phyloP scores from a whole-genome alignment of 1,139 yeast species.

The Magnusiomyces fungicola region DNA sequence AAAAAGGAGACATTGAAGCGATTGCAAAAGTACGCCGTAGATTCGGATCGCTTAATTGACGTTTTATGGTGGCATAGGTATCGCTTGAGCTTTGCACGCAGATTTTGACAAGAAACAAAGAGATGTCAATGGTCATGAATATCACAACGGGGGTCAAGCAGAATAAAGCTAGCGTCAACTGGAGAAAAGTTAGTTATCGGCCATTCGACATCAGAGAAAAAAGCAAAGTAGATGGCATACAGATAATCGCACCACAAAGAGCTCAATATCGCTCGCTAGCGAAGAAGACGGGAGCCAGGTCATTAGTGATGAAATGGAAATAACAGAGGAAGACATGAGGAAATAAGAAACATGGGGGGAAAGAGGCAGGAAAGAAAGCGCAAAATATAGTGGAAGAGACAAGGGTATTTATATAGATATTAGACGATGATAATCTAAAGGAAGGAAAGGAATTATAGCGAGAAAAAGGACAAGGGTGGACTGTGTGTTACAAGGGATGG shows the following conservation, averaged over 20 bases:
- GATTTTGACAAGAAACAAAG: background rate
- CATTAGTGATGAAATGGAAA: too few relatives aligned
- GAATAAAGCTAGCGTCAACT: background rate
- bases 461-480: too few relatives aligned
- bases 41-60: background rate
- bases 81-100: background rate
- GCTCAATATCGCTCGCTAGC: background rate
- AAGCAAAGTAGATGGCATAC: background rate
- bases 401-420: too few relatives aligned
- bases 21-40: background rate
- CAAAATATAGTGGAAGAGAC: too few relatives aligned
- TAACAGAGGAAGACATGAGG: too few relatives aligned
- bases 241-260: background rate
- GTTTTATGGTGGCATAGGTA: background rate
- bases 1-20: background rate
- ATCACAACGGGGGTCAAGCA: background rate
- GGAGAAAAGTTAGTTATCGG: background rate
- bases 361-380: too few relatives aligned
- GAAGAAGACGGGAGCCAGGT: constrained; percentile 4
- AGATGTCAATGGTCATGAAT: background rate
- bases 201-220: background rate
- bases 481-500: too few relatives aligned
- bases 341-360: too few relatives aligned
- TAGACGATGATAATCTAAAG: too few relatives aligned
- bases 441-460: too few relatives aligned